Percentiles rank a stretch among this genome's conserved stretches.
phyloP scores from a whole-genome alignment of 2,329 filamentous ascomycete species.

The Myriosclerotinia curreyana region DNA sequence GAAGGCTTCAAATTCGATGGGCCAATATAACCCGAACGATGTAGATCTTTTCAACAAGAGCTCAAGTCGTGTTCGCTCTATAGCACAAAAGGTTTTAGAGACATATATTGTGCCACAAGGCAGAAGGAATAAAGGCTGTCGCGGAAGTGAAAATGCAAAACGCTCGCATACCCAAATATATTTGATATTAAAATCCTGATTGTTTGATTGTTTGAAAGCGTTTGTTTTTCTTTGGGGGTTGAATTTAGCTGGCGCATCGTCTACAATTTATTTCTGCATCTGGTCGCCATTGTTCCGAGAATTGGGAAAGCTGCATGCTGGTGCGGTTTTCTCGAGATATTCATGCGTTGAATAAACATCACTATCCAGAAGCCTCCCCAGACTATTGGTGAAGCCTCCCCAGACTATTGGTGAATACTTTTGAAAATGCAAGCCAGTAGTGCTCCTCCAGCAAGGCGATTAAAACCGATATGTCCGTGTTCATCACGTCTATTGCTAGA shows the following conservation, averaged over 20 bases:
- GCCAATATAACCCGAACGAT: constrained; percentile 25
- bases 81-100: neutral
- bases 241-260: neutral
- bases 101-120: neutral
- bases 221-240: neutral
- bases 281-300: neutral
- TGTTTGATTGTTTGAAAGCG: neutral
- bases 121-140: neutral
- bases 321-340: neutral
- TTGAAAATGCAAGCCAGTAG: neutral
- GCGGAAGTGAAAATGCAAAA: neutral
- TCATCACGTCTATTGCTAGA: neutral
- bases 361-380: neutral
- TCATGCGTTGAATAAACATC: neutral
- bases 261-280: neutral
- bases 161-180: neutral
- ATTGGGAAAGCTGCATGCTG: neutral
- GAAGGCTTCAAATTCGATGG: constrained; percentile 26
- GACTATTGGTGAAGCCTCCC: neutral
- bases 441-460: neutral
- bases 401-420: neutral
- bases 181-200: neutral
- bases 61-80: constrained; percentile 1
- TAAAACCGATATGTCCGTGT: neutral
- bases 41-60: constrained; percentile 10